A percentile compares a stretch with the other conserved stretches of the same genome.
These are phyloP conservation scores for Geotrichum reessii DNA, from an alignment of 1,139 yeast genomes.

Conservation along the genomic window DNA sequence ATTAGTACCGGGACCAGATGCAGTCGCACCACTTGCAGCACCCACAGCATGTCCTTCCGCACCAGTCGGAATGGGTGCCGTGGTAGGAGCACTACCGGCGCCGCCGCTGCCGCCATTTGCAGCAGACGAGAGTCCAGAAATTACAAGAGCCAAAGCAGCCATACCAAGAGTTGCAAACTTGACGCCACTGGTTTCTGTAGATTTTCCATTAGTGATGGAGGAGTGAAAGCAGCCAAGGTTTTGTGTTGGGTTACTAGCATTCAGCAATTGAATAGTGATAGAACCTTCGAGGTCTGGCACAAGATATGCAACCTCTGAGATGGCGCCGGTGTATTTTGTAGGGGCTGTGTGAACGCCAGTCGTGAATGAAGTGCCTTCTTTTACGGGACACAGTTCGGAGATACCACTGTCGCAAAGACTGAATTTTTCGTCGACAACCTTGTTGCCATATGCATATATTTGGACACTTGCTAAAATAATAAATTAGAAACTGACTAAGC, in stretches of 20 bases:
- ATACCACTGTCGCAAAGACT: constrained; percentile 30
- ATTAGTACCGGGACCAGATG: constrained; percentile 20
- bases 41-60: constrained; percentile 20
- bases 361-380: constrained; percentile 25
- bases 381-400: constrained; percentile 31
- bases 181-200: constrained; percentile 26
- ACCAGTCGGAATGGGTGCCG: constrained; percentile 14
- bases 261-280: constrained; percentile 26
- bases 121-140: constrained; percentile 24
- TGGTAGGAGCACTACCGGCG: constrained; percentile 16
- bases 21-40: constrained; percentile 5
- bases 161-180: constrained; percentile 30
- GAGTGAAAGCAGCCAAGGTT: constrained; percentile 33
- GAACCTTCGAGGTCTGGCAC: constrained; percentile 35
- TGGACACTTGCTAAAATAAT: constrained; percentile 24
- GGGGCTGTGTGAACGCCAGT: constrained; percentile 31
- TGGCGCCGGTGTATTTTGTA: constrained; percentile 24
- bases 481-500: too few relatives aligned
- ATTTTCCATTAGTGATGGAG: constrained; percentile 31
- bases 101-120: constrained; percentile 21
- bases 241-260: constrained; percentile 24
- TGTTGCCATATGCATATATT: constrained; percentile 30
- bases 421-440: constrained; percentile 27
- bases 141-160: constrained; percentile 30
- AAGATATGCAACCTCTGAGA: constrained; percentile 30